Evolutionary conservation across 2,329 filamentous ascomycete genomes (phyloP).

Genomic region (Albifimbria verrucaria): DNA sequence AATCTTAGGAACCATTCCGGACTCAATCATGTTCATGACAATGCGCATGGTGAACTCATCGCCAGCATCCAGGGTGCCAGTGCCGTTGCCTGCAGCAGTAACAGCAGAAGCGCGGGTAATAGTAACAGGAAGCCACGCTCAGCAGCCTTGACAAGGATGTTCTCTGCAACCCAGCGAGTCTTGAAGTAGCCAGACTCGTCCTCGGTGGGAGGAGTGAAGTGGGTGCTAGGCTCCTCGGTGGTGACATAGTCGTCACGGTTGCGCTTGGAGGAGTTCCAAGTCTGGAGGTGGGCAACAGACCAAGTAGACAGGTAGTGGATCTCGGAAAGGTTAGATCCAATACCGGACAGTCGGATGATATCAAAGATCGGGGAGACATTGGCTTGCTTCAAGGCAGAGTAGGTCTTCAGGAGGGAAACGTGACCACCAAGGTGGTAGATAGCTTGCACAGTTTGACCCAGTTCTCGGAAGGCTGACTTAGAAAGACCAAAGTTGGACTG

Average conservation of each 20-base stretch:
- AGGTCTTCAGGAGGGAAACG: constrained; percentile 22
- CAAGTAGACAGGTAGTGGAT: constrained; percentile 16
- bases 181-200: constrained; percentile 24
- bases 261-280: constrained; percentile 16
- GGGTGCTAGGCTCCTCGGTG: constrained; percentile 14
- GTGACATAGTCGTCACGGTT: constrained; percentile 12
- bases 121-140: constrained; percentile 19
- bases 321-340: constrained; percentile 14
- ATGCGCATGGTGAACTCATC: constrained; percentile 21
- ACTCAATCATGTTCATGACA: constrained; percentile 18
- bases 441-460: constrained; percentile 16
- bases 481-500: constrained; percentile 19
- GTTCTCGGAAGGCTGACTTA: constrained; percentile 15
- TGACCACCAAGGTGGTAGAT: constrained; percentile 24
- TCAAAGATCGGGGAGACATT: constrained; percentile 19
- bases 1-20: constrained; percentile 17
- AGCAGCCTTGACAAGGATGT: constrained; percentile 18
- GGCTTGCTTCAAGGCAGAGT: constrained; percentile 14
- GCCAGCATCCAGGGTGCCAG: constrained; percentile 11
- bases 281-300: constrained; percentile 22
- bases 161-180: constrained; percentile 23
- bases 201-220: constrained; percentile 18
- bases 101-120: constrained; percentile 18
- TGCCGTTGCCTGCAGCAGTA: constrained; percentile 12
- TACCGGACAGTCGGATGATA: constrained; percentile 20